phyloP scores from a whole-genome alignment of 768 basidiomycete species.

The Lanmaoa rubissima region DNA sequence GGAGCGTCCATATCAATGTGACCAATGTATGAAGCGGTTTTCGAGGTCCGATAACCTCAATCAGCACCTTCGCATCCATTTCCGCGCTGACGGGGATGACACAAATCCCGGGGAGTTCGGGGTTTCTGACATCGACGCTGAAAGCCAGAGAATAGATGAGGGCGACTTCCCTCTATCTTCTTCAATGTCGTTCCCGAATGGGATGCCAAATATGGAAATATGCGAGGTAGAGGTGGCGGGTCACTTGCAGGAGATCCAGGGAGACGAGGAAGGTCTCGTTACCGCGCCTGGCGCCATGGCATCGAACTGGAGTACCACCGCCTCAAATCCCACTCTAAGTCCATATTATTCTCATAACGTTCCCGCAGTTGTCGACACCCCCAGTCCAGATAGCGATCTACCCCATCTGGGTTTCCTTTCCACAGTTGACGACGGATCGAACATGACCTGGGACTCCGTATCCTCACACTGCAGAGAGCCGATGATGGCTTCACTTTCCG shows the following conservation, averaged over 20 bases:
- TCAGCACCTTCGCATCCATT: slow-evolving; percentile 84
- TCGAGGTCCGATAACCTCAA: slow-evolving; percentile 86
- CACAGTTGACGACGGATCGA: slow-evolving; percentile 22
- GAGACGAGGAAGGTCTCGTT: slow-evolving; percentile 57
- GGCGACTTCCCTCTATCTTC: slow-evolving; percentile 22
- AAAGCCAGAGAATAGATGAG: slow-evolving; percentile 39
- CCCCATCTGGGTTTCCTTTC: slow-evolving; percentile 22
- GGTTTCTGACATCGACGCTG: slow-evolving; percentile 29
- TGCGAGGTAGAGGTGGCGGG: slow-evolving; percentile 63
- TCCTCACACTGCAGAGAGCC: slow-evolving; percentile 39
- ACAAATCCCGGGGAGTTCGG: slow-evolving; percentile 27
- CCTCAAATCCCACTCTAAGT: slow-evolving; percentile 16
- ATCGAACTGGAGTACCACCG: slow-evolving; percentile 13
- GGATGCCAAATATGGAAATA: slow-evolving; percentile 47
- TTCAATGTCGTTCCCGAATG: slow-evolving; percentile 28
- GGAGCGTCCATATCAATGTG: slow-evolving; percentile 80
- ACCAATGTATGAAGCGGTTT: slow-evolving; percentile 76
- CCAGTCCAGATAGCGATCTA: slow-evolving; percentile 19
- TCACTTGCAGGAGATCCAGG: slow-evolving; percentile 51
- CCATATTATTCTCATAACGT: slow-evolving; percentile 26
- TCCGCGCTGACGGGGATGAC: slow-evolving; percentile 31
- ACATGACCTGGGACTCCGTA: slow-evolving; percentile 30
- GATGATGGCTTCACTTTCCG: slow-evolving; percentile 47
- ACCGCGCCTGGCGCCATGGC: slow-evolving; percentile 27
- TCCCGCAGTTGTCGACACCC: slow-evolving; percentile 14